phyloP scores from a whole-genome alignment of 352 stramenopile genomes.

The Phytophthora constricta region DNA sequence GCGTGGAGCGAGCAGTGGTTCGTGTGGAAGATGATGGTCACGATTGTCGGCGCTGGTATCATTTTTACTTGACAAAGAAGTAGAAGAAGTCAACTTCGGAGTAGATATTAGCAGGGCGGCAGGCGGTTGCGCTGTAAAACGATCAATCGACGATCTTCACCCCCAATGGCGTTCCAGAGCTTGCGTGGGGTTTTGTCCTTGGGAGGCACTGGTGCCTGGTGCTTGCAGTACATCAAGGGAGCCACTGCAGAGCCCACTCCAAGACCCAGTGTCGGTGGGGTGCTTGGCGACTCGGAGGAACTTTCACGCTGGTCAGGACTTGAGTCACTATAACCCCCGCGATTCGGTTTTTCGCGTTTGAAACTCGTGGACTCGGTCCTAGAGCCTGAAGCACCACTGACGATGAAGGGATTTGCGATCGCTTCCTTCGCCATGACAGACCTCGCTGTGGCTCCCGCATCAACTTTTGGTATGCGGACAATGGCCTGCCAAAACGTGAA shows the following conservation, averaged over 20 bases:
- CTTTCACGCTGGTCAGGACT: constrained; percentile 3
- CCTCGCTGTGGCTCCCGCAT: constrained; percentile 24
- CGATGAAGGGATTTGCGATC: constrained; percentile 24
- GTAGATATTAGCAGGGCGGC: constrained; percentile 31
- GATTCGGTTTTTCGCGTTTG: constrained; percentile 1
- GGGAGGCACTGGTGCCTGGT: constrained; percentile 55
- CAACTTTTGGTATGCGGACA: constrained; percentile 38
- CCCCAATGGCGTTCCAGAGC: constrained; percentile 81
- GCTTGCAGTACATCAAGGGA: constrained; percentile 64
- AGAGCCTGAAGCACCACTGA: constrained; percentile 33
- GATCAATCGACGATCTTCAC: constrained; percentile 75
- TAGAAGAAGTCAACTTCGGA: not conserved
- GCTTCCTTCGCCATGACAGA: constrained; percentile 26
- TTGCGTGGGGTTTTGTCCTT: constrained; percentile 73
- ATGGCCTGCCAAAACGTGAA: constrained; percentile 25
- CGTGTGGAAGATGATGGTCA: constrained; percentile 1
- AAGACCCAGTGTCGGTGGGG: constrained; percentile 14
- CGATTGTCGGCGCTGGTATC: constrained; percentile 1
- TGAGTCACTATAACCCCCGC: not conserved
- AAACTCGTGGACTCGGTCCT: constrained; percentile 30
- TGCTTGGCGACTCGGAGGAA: constrained; percentile 3
- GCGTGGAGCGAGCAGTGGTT: constrained; percentile 1
- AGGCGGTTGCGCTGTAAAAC: constrained; percentile 65
- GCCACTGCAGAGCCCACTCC: constrained; percentile 14
- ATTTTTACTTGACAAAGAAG: constrained; percentile 12